phyloP scores from a whole-genome alignment of 192 early-diverging fungal genomes.

The Backusella tarrabulga region DNA sequence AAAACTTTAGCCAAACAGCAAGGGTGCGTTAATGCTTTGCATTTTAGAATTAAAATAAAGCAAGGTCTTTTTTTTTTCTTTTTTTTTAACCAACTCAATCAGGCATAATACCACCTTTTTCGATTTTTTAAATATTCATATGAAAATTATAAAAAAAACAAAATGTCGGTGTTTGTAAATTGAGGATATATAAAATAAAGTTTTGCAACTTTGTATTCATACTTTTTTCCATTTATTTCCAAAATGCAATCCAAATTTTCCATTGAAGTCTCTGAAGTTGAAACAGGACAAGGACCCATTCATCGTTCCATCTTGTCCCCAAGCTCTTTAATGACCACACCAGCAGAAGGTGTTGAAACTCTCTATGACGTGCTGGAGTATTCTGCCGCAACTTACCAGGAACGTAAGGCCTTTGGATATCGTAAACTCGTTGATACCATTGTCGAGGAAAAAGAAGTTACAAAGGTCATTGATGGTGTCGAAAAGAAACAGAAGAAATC shows the following conservation, averaged over 20 bases:
- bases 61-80: not conserved
- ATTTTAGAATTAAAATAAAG: not conserved
- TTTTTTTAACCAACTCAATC: not conserved
- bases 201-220: not conserved
- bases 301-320: conserved; percentile 51
- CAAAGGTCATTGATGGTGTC: conserved; percentile 54
- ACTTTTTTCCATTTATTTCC: not conserved
- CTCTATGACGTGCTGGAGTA: conserved; percentile 71
- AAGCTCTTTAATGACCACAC: conserved; percentile 41
- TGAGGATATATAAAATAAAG: not conserved
- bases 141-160: not conserved
- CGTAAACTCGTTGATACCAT: conserved; percentile 62
- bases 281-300: conserved; percentile 39
- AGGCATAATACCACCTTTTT: not conserved
- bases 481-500: conserved; percentile 66
- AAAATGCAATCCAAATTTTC: conserved; percentile 27
- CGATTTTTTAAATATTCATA: not conserved
- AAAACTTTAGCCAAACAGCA: not conserved
- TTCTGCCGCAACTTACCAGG: conserved; percentile 49
- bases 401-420: conserved; percentile 67
- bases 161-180: not conserved
- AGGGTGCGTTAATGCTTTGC: not conserved
- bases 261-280: conserved; percentile 14
- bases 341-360: conserved; percentile 52
- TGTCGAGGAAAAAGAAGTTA: conserved; percentile 73